Evolutionary conservation across 2,329 filamentous ascomycete genomes (phyloP).

Genomic region (Trichoderma atroviride): DNA sequence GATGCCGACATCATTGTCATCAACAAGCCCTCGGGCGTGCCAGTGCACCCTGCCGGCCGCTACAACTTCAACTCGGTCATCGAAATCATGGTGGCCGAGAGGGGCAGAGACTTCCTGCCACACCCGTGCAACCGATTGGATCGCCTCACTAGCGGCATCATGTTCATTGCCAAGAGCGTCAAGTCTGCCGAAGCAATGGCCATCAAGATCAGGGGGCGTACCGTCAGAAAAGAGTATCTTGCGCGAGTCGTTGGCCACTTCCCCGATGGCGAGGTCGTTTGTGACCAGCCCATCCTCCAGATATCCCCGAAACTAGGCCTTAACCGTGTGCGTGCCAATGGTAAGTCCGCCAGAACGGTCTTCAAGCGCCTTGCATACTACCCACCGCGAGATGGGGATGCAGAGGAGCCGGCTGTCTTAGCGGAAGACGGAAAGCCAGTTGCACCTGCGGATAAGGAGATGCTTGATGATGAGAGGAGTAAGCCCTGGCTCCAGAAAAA

Average conservation of each 20-base stretch:
- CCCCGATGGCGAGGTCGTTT: constrained; percentile 86
- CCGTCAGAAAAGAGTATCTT: constrained; percentile 92
- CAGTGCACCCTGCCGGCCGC: constrained; percentile 90
- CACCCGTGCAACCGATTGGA: constrained; percentile 90
- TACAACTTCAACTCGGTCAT: constrained; percentile 96
- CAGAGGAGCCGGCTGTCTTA: constrained; percentile 3
- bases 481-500: constrained; percentile 57
- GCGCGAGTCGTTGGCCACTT: constrained; percentile 90
- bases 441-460: constrained; percentile 32
- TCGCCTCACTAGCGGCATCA: constrained; percentile 89
- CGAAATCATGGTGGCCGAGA: constrained; percentile 86
- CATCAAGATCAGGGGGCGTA: constrained; percentile 74
- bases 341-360: constrained; percentile 85
- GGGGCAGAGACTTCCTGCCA: constrained; percentile 57
- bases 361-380: constrained; percentile 95
- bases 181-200: constrained; percentile 78
- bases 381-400: constrained; percentile 50
- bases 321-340: constrained; percentile 91
- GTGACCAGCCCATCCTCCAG: constrained; percentile 88
- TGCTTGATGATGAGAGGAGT: constrained; percentile 31
- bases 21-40: constrained; percentile 93
- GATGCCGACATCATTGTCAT: constrained; percentile 94
- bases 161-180: constrained; percentile 92
- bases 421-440: constrained; percentile 31
- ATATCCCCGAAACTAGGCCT: constrained; percentile 94